Evolutionary conservation across 345 rosid genomes (phyloP), one percentile per base, ranked within the genome.

Genomic region (Boechera retrofracta): DNA sequence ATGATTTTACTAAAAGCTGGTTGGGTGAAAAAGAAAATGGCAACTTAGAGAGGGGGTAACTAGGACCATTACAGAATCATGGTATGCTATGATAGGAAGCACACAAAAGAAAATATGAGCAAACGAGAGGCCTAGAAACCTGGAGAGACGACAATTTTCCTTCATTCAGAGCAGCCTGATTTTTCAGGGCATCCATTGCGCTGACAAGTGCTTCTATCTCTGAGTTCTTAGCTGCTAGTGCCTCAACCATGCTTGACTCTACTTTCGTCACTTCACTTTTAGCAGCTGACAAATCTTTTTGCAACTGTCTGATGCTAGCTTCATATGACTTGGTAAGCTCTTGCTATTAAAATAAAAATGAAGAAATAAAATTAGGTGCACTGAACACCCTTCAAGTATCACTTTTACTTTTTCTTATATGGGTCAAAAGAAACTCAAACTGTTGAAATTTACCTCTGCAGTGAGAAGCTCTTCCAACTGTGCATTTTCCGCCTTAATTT

Each of bases 401-500:
- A 59, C 32, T 57, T 38, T 39, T 29, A 48, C 29, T 31, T 49
- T 48, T 56, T 66, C 56, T 58, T 60, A 31, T 67, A 26, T 29
- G 67, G 38, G 41, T 61, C 15, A 76, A 62, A 67, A 48, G 35
- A 51, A 69, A 71, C 45, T 48, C 36, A 71, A 31, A 18, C 16
- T 64, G 26, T 64, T 58, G 31, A 24, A 38, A 35, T 61, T 87
- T 82, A 91, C 99, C 97, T 96, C 99, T 18, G 97, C 87, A 77
- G 81, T 80, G 70, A 96, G 94, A 89, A 96, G 98, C 81, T 96
- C 99, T 86, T 96, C 99, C 77, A 96, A 87, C 83, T 96, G 98
- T 65, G 97, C 89, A 87, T 93, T 96, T 85, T 96, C 99, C 74
- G 87, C 86, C 81, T 96, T 96, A 78, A 88, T 89, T 79, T 93